phyloP scores from a whole-genome alignment of 495 filamentous ascomycete genomes.

The Umbilicaria muhlenbergii region DNA sequence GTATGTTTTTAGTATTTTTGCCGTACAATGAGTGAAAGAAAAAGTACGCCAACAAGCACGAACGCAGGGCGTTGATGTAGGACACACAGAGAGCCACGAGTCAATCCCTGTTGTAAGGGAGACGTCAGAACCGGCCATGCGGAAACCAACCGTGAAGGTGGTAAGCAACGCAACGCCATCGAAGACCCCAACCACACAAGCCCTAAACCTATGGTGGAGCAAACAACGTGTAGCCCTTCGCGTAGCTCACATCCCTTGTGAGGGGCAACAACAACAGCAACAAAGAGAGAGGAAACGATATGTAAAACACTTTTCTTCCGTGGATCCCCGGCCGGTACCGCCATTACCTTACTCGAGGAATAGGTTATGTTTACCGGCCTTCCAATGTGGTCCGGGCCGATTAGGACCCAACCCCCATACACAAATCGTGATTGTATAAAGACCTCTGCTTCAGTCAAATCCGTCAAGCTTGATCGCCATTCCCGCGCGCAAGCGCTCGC shows the following conservation, averaged over 20 bases:
- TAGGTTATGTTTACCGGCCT: slow-evolving; percentile 8
- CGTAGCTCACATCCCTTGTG: not conserved
- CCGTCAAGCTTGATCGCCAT: slow-evolving; percentile 8
- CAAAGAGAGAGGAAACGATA: slow-evolving; percentile 6
- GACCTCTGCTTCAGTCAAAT: slow-evolving; percentile 15
- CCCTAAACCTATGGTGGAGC: not conserved
- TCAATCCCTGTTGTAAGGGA: slow-evolving; percentile 31
- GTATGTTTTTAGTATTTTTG: no score
- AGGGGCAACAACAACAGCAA: slow-evolving; percentile 12
- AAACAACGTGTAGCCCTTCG: not conserved
- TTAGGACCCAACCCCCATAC: slow-evolving; percentile 12
- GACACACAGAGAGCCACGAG: slow-evolving; percentile 28
- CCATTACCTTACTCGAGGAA: slow-evolving; percentile 7
- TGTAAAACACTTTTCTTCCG: slow-evolving; percentile 18
- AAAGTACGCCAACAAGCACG: no score
- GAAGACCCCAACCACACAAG: slow-evolving; percentile 3
- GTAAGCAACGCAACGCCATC: slow-evolving; percentile 13
- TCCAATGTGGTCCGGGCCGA: slow-evolving; percentile 11
- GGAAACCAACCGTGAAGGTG: slow-evolving; percentile 11
- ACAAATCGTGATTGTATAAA: slow-evolving; percentile 1
- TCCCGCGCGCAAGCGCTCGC: slow-evolving; percentile 11
- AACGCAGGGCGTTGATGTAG: no score
- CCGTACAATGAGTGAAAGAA: no score
- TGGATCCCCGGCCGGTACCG: not conserved
- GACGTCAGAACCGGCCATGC: slow-evolving; percentile 40